A percentile compares a stretch with the other conserved stretches of the same genome.
phyloP scores from a whole-genome alignment of 495 filamentous ascomycete genomes.

The Neurospora sp. region DNA sequence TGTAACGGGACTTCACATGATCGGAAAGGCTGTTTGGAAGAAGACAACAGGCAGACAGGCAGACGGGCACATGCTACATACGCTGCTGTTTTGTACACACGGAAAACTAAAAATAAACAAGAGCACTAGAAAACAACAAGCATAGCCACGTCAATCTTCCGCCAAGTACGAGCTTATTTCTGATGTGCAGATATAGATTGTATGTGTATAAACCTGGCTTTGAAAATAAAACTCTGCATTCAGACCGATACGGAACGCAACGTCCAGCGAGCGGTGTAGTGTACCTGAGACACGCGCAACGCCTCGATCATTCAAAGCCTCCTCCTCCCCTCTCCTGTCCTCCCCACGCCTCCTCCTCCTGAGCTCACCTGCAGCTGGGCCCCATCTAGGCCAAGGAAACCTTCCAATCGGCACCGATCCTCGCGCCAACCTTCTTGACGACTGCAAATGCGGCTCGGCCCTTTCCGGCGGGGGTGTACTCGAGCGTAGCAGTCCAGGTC shows the following conservation, averaged over 20 bases:
- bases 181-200: not conserved
- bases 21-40: not conserved
- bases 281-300: not conserved
- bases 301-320: not conserved
- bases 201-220: not conserved
- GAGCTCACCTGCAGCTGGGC: not conserved
- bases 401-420: slow-evolving; percentile 73
- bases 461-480: slow-evolving; percentile 47
- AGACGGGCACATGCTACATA: not conserved
- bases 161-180: not conserved
- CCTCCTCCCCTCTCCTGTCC: not conserved
- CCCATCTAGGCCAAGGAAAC: slow-evolving; percentile 40
- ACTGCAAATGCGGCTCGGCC: slow-evolving; percentile 69
- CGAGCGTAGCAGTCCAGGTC: slow-evolving; percentile 46
- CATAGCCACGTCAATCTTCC: not conserved
- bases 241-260: not conserved
- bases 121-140: not conserved
- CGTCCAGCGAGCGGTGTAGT: not conserved
- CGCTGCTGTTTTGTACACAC: not conserved
- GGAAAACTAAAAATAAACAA: not conserved
- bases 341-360: not conserved
- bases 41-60: not conserved
- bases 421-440: slow-evolving; percentile 66
- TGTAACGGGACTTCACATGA: not conserved
- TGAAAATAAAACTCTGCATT: not conserved